phyloP scores from a whole-genome alignment of 306 rosid genomes.

The Biancaea sappan region DNA sequence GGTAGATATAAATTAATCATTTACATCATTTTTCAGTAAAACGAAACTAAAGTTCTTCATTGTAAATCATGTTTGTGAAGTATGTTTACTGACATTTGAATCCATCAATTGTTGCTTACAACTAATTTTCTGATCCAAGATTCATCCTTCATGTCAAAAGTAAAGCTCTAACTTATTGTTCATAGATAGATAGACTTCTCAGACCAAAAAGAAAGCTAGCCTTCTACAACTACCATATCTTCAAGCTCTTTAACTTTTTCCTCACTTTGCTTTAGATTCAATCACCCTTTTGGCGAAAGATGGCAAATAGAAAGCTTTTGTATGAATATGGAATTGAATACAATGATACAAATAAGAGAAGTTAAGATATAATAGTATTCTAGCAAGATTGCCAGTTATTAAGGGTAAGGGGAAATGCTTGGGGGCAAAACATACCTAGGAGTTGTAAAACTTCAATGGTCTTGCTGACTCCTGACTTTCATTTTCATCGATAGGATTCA shows the following conservation, averaged over 20 bases:
- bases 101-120: conserved; percentile 37
- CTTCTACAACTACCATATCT: conserved; percentile 35
- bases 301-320: conserved; percentile 94
- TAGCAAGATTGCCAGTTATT: neutral
- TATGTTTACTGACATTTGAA: conserved; percentile 28
- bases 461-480: conserved; percentile 43
- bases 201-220: conserved; percentile 26
- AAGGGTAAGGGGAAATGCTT: neutral
- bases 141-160: conserved; percentile 37
- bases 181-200: conserved; percentile 35
- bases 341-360: neutral
- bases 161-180: conserved; percentile 52
- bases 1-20: neutral
- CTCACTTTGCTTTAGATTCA: conserved; percentile 55
- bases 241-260: conserved; percentile 27
- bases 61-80: conserved; percentile 8
- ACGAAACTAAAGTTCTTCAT: conserved; percentile 11
- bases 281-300: conserved; percentile 89
- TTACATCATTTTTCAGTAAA: conserved; percentile 5
- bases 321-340: conserved; percentile 64
- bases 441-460: conserved; percentile 87
- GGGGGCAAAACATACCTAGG: conserved; percentile 61
- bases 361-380: neutral
- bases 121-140: conserved; percentile 39
- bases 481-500: conserved; percentile 66